Evolutionary conservation across 768 basidiomycete genomes (phyloP).

Genomic region (Leccinum uliginosum): DNA sequence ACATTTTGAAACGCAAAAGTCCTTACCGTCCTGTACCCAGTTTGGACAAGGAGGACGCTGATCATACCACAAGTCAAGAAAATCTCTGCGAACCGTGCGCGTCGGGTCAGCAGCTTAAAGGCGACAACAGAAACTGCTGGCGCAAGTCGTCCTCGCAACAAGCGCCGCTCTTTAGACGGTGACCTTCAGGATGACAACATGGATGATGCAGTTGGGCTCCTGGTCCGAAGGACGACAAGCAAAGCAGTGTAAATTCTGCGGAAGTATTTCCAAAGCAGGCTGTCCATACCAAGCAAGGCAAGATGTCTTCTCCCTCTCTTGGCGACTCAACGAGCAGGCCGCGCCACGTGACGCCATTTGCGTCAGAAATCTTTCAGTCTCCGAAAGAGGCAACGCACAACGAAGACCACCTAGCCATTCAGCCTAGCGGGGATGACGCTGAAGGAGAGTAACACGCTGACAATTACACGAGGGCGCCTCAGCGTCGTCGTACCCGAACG

Average conservation of each 20-base stretch:
- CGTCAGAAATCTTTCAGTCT: background rate
- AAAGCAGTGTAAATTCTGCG: background rate
- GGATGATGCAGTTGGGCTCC: slow-evolving; percentile 1
- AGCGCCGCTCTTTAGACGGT: slow-evolving; percentile 1
- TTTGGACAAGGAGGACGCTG: background rate
- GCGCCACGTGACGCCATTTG: slow-evolving; percentile 10
- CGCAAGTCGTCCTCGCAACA: background rate
- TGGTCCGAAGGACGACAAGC: background rate
- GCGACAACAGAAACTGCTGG: background rate
- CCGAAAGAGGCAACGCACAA: background rate
- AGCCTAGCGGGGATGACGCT: background rate
- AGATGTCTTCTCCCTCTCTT: background rate
- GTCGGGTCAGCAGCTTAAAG: slow-evolving; percentile 3
- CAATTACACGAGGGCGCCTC: slow-evolving; percentile 16
- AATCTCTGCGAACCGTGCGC: background rate
- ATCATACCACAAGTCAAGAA: background rate
- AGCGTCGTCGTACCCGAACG: slow-evolving; percentile 11
- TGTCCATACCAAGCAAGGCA: background rate
- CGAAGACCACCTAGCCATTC: background rate
- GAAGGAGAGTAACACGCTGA: no score
- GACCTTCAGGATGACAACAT: background rate
- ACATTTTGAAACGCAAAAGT: slow-evolving; percentile 18
- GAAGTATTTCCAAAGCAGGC: background rate
- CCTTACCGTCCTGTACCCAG: background rate
- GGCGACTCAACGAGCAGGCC: background rate